Conservation (phyloP, 139 green algal genomes). For the Edaphochlamys debaryana region DNA sequence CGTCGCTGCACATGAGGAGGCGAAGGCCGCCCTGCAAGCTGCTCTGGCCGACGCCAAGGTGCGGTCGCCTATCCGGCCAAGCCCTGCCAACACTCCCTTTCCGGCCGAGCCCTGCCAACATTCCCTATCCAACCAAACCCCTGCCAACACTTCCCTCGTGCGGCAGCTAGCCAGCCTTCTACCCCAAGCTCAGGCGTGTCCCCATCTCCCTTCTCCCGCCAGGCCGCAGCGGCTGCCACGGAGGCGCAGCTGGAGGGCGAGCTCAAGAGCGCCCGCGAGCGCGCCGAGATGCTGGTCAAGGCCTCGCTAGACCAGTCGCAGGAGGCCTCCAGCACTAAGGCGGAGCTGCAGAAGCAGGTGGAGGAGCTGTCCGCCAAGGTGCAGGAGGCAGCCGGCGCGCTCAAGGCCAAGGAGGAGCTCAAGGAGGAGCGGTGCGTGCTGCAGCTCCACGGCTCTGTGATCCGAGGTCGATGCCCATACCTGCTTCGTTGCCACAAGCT, state of each 20-base stretch:
- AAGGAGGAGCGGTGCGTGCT: conserved; percentile 70
- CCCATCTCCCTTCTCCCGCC: not conserved
- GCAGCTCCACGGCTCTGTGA: too few relatives aligned
- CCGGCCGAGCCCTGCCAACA: too few relatives aligned
- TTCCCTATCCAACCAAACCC: too few relatives aligned
- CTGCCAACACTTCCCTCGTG: too few relatives aligned
- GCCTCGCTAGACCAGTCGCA: conserved; percentile 41
- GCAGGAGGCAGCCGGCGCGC: conserved; percentile 65
- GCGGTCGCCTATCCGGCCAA: too few relatives aligned
- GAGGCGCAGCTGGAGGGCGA: conserved; percentile 15
- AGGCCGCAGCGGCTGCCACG: not conserved
- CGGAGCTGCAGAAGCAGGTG: conserved; percentile 45
- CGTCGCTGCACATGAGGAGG: not conserved
- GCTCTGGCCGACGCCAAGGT: not conserved
- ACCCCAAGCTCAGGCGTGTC: too few relatives aligned
- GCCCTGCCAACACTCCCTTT: too few relatives aligned
- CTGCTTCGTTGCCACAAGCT: too few relatives aligned
- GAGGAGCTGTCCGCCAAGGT: conserved; percentile 71
- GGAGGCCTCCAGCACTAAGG: not conserved
- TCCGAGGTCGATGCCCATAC: too few relatives aligned
- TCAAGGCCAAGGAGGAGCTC: conserved; percentile 85
- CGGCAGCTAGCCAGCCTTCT: too few relatives aligned
- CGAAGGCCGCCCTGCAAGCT: conserved; percentile 1
- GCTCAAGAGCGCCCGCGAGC: conserved; percentile 8
- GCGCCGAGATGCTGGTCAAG: conserved; percentile 31